These are phyloP conservation scores for Ambrosiella cleistominuta DNA, from an alignment of 2,329 filamentous ascomycete genomes.

Conservation along the genomic window DNA sequence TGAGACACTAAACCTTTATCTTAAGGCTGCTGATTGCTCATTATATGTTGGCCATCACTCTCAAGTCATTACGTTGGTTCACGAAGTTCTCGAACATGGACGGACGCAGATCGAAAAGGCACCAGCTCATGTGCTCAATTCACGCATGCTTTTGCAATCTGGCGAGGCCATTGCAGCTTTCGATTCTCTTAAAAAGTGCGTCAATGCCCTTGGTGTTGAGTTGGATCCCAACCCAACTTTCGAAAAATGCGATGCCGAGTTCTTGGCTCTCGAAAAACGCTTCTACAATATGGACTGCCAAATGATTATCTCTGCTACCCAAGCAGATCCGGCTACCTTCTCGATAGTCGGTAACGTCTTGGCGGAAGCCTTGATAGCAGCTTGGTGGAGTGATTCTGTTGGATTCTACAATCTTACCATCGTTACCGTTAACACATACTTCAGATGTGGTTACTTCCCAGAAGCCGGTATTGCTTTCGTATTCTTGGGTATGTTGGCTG, in stretches of 20 bases:
- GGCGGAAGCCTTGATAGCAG: constrained; percentile 49
- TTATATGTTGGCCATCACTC: constrained; percentile 58
- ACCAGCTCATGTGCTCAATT: constrained; percentile 67
- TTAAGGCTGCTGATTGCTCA: constrained; percentile 66
- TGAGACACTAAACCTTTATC: constrained; percentile 66
- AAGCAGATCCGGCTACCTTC: constrained; percentile 32
- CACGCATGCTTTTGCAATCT: constrained; percentile 56
- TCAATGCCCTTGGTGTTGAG: constrained; percentile 49
- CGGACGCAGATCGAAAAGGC: constrained; percentile 62
- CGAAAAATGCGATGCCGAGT: constrained; percentile 61
- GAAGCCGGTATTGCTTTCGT: constrained; percentile 54
- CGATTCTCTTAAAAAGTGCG: constrained; percentile 49
- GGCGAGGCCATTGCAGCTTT: constrained; percentile 57
- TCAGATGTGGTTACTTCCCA: constrained; percentile 46
- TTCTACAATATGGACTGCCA: constrained; percentile 39
- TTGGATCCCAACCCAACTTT: constrained; percentile 50
- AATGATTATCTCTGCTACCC: constrained; percentile 21
- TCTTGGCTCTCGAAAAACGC: constrained; percentile 42
- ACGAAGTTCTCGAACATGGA: constrained; percentile 52
- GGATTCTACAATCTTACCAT: constrained; percentile 57
- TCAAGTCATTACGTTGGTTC: constrained; percentile 50
- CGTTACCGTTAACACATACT: constrained; percentile 47
- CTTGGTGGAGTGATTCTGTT: constrained; percentile 55
- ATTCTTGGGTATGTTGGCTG: constrained; percentile 47
- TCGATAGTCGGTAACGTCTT: constrained; percentile 52